Base-by-base conservation (phyloP, 2,329 filamentous ascomycete genomes). In the Colletotrichum tropicicola region DNA sequence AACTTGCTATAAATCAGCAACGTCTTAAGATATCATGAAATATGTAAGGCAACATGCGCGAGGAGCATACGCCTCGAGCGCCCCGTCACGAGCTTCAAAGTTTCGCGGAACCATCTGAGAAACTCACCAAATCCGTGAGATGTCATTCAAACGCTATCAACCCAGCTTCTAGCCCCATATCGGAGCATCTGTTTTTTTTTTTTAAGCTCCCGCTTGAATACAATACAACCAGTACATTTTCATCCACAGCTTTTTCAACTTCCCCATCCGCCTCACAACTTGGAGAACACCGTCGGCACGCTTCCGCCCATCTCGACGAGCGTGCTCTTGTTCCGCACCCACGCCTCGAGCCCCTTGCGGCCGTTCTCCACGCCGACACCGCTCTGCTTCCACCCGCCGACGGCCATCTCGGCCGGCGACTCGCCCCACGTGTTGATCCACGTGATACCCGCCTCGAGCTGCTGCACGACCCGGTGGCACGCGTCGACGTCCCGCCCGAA, bases 361-460 rank as follows among this genome's bases (percentile, higher is more conserved):
- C 93, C 94, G 76, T 97, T 97, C 83, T 97, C 93, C 2, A 97
- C 89, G 0, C 93, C 93, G 9, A 97, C 80, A 32, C 94, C 94
- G 74, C 93, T 97, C 84, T 92, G 86, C 82, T 97, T 97, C 94
- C 93, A 97, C 0, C 93, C 93, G 9, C 93, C 93, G 0, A 97
- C 93, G 3, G 91, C 91, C 94, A 97, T 97, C 82, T 97, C 93
- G 0, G 94, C 92, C 0, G 93, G 93, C 51, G 87, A 91, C 80
- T 97, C 93, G n/a, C 94, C 93, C 94, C 94, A 97, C 0, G 92
- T 94, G 76, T 97, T 97, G 55, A 97, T 85, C 93, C 93, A 97
- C 1, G 92, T 97, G 72, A 97, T 97, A 32, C 93, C 93, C 0
- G 93, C 93, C 73, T 97, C 86, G 5, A 97, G 80, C 72, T 87